phyloP scores from a whole-genome alignment of 768 basidiomycete genomes.

The Lentinula raphanica region DNA sequence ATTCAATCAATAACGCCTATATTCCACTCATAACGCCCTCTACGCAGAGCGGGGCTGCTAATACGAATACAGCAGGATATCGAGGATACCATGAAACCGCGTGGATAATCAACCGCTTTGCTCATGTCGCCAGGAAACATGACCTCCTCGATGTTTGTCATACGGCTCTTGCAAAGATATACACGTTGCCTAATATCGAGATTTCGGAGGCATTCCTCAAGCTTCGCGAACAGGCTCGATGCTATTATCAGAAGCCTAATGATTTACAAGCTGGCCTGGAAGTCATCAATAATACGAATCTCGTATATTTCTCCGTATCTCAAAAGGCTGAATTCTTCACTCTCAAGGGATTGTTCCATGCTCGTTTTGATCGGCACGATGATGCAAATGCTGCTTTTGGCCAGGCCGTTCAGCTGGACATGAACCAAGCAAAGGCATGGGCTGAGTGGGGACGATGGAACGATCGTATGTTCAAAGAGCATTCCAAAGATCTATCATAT shows the following conservation, averaged over 20 bases:
- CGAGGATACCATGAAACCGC: slow-evolving; percentile 98
- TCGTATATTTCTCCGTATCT: slow-evolving; percentile 90
- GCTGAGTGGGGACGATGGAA: slow-evolving; percentile 96
- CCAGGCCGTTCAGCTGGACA: slow-evolving; percentile 94
- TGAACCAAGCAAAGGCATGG: slow-evolving; percentile 94
- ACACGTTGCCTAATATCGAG: slow-evolving; percentile 98
- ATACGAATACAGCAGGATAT: slow-evolving; percentile 81
- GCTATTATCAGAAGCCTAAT: slow-evolving; percentile 93
- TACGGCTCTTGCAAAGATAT: slow-evolving; percentile 92
- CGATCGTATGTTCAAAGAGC: slow-evolving; percentile 89
- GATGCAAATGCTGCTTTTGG: slow-evolving; percentile 91
- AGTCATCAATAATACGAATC: slow-evolving; percentile 98
- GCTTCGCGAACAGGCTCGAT: slow-evolving; percentile 95
- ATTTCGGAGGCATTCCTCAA: slow-evolving; percentile 99
- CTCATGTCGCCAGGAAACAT: slow-evolving; percentile 96
- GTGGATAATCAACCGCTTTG: slow-evolving; percentile 99
- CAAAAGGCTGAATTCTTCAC: slow-evolving; percentile 99
- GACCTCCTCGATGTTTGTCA: slow-evolving; percentile 95
- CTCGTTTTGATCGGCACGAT: slow-evolving; percentile 76
- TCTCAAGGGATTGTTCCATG: slow-evolving; percentile 97
- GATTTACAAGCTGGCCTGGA: slow-evolving; percentile 93
- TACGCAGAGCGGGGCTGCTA: slow-evolving; percentile 24
- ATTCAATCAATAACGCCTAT: slow-evolving; percentile 93
- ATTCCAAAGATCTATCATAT: slow-evolving; percentile 62
- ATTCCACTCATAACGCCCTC: slow-evolving; percentile 74